Conservation (phyloP, 23 red algal species). For the Agarophyton chilense region DNA sequence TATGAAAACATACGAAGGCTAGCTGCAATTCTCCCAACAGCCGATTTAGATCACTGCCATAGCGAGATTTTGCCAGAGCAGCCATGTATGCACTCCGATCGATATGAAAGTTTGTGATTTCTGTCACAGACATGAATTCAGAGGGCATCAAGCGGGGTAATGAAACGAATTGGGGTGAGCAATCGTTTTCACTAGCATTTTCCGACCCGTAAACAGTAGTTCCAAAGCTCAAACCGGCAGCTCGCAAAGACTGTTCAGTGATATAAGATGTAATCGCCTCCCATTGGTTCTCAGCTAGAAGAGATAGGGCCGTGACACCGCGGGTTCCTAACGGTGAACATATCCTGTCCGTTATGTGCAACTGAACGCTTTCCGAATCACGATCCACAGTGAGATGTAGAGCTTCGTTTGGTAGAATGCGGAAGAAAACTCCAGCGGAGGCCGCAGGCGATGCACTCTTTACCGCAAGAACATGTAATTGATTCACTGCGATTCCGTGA, state of each 20-base stretch:
- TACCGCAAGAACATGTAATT: background rate
- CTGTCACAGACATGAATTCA: background rate
- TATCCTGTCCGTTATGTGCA: background rate
- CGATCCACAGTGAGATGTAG: background rate
- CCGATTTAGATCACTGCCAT: background rate
- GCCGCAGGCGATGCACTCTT: background rate
- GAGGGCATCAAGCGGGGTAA: background rate
- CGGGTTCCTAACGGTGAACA: background rate
- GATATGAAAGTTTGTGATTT: background rate
- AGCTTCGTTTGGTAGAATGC: background rate
- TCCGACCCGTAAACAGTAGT: conserved; percentile 14
- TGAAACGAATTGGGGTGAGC: conserved; percentile 1
- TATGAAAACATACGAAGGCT: conserved; percentile 27
- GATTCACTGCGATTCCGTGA: background rate
- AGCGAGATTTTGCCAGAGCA: conserved; percentile 7
- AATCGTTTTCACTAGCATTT: background rate
- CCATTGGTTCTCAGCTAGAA: background rate
- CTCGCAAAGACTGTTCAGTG: conserved; percentile 1
- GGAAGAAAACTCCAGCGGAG: background rate
- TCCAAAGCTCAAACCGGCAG: background rate
- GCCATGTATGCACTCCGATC: background rate
- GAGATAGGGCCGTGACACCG: background rate
- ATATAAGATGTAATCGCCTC: background rate
- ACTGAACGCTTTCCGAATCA: background rate
- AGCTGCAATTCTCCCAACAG: conserved; percentile 8